Conservation (phyloP, 2,329 filamentous ascomycete genomes). For the Epichloe elymi region DNA sequence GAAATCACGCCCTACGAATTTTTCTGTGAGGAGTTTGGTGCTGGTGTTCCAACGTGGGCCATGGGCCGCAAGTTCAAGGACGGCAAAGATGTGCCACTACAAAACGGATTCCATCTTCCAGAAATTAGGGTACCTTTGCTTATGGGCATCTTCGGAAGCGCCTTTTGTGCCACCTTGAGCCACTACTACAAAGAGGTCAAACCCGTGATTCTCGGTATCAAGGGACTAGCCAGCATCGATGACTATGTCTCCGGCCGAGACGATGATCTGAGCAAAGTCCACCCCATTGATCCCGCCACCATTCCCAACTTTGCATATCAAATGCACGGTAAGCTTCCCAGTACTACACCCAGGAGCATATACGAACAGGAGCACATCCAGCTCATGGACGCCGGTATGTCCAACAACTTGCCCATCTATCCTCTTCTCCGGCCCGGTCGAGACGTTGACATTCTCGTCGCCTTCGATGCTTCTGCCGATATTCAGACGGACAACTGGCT, state of each 20-base stretch:
- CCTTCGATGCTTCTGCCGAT: constrained; percentile 90
- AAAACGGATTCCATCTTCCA: constrained; percentile 58
- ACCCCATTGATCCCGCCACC: constrained; percentile 82
- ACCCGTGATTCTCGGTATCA: constrained; percentile 63
- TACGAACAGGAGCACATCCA: constrained; percentile 59
- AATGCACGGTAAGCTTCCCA: constrained; percentile 62
- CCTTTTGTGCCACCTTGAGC: constrained; percentile 87
- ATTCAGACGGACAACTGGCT: constrained; percentile 95
- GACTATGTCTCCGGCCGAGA: constrained; percentile 71
- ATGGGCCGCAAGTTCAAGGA: constrained; percentile 70
- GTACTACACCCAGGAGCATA: constrained; percentile 66
- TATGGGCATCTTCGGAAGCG: constrained; percentile 91
- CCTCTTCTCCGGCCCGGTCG: constrained; percentile 79
- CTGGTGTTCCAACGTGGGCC: constrained; percentile 91
- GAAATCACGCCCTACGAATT: constrained; percentile 92
- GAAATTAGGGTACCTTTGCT: constrained; percentile 74
- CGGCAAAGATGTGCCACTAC: constrained; percentile 40
- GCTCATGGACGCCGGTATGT: constrained; percentile 97
- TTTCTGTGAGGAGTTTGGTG: constrained; percentile 82
- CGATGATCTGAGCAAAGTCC: constrained; percentile 77
- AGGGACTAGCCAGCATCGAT: constrained; percentile 66
- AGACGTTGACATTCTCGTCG: constrained; percentile 77
- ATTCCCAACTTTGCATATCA: constrained; percentile 84
- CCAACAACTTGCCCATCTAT: constrained; percentile 93
- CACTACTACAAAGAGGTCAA: constrained; percentile 93